A percentile compares a stretch with the other conserved stretches of the same genome.
phyloP scores from a whole-genome alignment of 2,329 filamentous ascomycete species.

The Achaetomium macrosporum region DNA sequence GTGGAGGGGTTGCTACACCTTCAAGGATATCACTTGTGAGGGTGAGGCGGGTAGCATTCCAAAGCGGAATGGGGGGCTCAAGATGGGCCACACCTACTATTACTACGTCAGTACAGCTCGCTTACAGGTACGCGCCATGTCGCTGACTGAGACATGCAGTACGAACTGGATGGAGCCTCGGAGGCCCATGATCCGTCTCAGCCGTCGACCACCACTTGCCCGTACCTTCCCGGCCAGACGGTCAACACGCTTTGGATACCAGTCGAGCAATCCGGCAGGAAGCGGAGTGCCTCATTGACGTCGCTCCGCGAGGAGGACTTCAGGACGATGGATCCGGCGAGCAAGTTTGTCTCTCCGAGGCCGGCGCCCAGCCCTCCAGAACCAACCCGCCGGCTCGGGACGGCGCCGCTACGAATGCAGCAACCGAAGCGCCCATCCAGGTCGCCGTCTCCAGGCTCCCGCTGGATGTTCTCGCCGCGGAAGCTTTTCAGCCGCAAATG shows the following conservation, averaged over 20 bases:
- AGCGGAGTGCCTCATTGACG: conserved; percentile 60
- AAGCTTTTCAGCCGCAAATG: conserved; percentile 45
- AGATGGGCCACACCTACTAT: conserved; percentile 91
- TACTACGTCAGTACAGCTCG: conserved; percentile 67
- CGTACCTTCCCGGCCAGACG: conserved; percentile 78
- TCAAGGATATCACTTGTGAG: conserved; percentile 79
- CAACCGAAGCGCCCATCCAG: conserved; percentile 36
- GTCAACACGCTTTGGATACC: conserved; percentile 84
- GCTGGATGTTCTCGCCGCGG: conserved; percentile 41
- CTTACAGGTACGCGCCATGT: conserved; percentile 17
- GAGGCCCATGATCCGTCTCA: conserved; percentile 70
- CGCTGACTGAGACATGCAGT: conserved; percentile 48
- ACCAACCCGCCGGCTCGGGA: conserved; percentile 32
- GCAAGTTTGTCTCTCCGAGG: conserved; percentile 67
- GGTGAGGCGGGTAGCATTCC: conserved; percentile 52
- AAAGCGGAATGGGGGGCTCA: conserved; percentile 70
- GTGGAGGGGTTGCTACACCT: conserved; percentile 84
- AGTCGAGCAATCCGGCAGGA: conserved; percentile 54
- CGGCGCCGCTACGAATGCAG: conserved; percentile 30
- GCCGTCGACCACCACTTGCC: conserved; percentile 72
- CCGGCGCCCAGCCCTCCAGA: conserved; percentile 47
- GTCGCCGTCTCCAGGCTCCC: conserved; percentile 44
- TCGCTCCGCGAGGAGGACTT: conserved; percentile 53
- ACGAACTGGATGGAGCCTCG: conserved; percentile 71
- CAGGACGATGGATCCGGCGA: conserved; percentile 71